These are phyloP conservation scores for Podospora pseudopauciseta DNA, from an alignment of 495 filamentous ascomycete species.

Conservation along the genomic window DNA sequence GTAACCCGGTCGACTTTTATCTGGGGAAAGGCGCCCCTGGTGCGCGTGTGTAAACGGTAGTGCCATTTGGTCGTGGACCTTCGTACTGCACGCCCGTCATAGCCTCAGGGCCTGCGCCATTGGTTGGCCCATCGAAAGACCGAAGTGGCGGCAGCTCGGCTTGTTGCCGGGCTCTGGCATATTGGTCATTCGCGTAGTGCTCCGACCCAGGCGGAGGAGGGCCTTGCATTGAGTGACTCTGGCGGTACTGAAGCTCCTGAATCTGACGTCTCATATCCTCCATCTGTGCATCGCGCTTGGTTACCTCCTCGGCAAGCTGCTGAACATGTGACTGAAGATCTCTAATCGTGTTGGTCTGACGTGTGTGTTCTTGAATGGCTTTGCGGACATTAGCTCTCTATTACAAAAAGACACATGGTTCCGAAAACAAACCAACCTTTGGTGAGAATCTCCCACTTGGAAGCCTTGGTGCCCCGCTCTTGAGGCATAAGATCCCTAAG, in stretches of 20 bases:
- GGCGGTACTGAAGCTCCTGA: slow-evolving; percentile 32
- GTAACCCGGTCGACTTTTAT: neutral
- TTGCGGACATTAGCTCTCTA: slow-evolving; percentile 15
- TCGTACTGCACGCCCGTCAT: slow-evolving; percentile 58
- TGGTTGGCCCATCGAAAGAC: slow-evolving; percentile 27
- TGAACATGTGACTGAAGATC: slow-evolving; percentile 31
- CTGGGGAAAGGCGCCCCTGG: neutral
- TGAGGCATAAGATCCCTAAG: slow-evolving; percentile 78
- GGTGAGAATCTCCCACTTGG: slow-evolving; percentile 98
- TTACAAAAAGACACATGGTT: neutral
- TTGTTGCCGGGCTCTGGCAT: slow-evolving; percentile 27
- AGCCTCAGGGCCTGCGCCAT: slow-evolving; percentile 33
- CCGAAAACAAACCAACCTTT: slow-evolving; percentile 58
- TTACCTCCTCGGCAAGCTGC: slow-evolving; percentile 14
- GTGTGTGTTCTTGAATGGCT: slow-evolving; percentile 57
- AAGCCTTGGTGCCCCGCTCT: slow-evolving; percentile 86
- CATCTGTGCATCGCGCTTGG: slow-evolving; percentile 39
- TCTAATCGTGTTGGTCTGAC: slow-evolving; percentile 39
- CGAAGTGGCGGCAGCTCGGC: slow-evolving; percentile 51
- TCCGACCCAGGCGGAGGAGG: slow-evolving; percentile 19
- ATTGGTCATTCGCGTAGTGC: slow-evolving; percentile 33
- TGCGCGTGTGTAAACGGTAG: neutral
- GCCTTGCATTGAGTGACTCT: slow-evolving; percentile 29
- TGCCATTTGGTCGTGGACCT: slow-evolving; percentile 26
- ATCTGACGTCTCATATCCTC: slow-evolving; percentile 49